Percentiles rank a stretch among this genome's conserved stretches.
Conservation (phyloP, 768 basidiomycete genomes). For the Wakefieldia striispora region DNA sequence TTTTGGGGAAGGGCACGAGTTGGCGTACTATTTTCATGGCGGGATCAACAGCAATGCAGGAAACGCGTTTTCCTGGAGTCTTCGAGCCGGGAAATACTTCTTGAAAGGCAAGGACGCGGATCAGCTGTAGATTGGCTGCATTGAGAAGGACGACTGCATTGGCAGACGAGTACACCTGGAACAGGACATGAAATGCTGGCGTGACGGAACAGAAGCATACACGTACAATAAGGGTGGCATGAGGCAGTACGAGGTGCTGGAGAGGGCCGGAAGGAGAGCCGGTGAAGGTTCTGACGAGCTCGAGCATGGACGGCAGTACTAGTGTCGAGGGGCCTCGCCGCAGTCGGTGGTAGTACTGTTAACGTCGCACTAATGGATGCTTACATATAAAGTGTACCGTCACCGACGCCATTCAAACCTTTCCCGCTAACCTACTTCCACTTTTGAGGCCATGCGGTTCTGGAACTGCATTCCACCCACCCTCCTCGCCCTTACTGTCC, state of each 20-base stretch:
- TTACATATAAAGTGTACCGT: constrained; percentile 10
- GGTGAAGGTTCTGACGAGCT: constrained; percentile 44
- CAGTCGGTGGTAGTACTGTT: constrained; percentile 4
- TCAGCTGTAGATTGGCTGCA: constrained; percentile 61
- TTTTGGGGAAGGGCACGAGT: constrained; percentile 5
- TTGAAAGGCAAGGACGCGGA: constrained; percentile 74
- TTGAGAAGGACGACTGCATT: constrained; percentile 70
- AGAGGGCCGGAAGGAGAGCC: constrained; percentile 54
- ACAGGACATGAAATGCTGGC: background rate
- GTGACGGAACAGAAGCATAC: background rate
- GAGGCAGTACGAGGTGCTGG: constrained; percentile 55
- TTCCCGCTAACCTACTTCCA: background rate
- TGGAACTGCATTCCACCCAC: constrained; percentile 34
- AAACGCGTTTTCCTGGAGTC: constrained; percentile 45
- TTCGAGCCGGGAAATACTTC: constrained; percentile 72
- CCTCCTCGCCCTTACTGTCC: constrained; percentile 25
- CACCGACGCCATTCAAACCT: background rate
- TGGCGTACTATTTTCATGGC: constrained; percentile 77
- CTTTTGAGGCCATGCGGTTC: constrained; percentile 29
- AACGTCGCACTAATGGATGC: background rate
- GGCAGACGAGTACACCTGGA: constrained; percentile 69
- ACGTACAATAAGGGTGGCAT: constrained; percentile 60
- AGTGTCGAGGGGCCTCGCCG: background rate
- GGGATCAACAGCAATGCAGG: constrained; percentile 68
- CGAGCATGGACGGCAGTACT: constrained; percentile 41